Percentiles rank a stretch among this genome's conserved stretches.
Evolutionary conservation across 495 filamentous ascomycete species (phyloP).

Genomic region (Thermochaetoides thermophila): DNA sequence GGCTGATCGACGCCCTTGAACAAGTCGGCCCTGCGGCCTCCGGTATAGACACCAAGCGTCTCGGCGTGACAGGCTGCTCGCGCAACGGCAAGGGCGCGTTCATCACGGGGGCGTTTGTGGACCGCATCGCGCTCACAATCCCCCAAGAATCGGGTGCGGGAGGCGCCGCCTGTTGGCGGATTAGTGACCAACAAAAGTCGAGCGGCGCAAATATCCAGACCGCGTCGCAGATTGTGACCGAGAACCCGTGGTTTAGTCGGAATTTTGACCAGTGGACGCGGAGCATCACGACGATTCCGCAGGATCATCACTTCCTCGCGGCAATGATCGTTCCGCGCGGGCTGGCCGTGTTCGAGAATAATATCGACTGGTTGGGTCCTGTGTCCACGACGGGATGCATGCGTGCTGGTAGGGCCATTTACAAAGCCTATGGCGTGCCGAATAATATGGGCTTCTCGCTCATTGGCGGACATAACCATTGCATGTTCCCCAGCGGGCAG

Average conservation of each 20-base stretch:
- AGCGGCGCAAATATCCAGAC: constrained; percentile 42
- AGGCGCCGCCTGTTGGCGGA: constrained; percentile 39
- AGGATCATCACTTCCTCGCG: constrained; percentile 38
- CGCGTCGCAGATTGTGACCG: constrained; percentile 31
- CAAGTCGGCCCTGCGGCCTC: constrained; percentile 24
- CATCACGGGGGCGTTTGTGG: constrained; percentile 33
- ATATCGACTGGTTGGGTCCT: constrained; percentile 42
- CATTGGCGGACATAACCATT: constrained; percentile 39
- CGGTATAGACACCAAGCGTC: constrained; percentile 33
- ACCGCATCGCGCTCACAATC: constrained; percentile 38
- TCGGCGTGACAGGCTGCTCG: constrained; percentile 39
- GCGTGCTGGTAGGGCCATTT: constrained; percentile 36
- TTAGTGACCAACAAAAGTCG: constrained; percentile 30
- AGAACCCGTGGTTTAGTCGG: constrained; percentile 39
- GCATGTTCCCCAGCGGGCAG: constrained; percentile 34
- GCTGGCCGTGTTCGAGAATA: constrained; percentile 36
- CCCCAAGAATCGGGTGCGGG: constrained; percentile 41
- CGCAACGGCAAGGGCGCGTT: constrained; percentile 43
- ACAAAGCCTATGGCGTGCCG: constrained; percentile 34
- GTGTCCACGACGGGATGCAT: constrained; percentile 38
- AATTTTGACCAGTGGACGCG: constrained; percentile 26
- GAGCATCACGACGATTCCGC: constrained; percentile 25
- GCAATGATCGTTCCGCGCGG: constrained; percentile 34
- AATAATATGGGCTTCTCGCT: constrained; percentile 41
- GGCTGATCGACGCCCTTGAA: constrained; percentile 39